phyloP scores from a whole-genome alignment of 768 basidiomycete genomes.

The Fomitopsis serialis region DNA sequence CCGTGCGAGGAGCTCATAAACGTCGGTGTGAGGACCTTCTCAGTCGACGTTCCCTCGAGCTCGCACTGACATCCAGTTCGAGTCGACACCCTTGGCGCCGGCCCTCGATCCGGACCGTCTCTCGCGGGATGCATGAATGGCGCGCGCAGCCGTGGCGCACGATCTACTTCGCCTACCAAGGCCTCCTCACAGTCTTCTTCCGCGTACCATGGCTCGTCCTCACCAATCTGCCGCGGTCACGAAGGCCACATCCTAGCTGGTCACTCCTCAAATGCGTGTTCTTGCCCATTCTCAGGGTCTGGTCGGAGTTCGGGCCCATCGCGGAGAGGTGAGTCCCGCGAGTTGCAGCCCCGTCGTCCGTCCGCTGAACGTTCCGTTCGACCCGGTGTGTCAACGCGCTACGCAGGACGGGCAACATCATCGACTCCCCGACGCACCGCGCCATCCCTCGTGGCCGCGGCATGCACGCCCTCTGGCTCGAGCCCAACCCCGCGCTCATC shows the following conservation, averaged over 20 bases:
- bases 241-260: not conserved
- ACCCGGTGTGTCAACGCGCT: not conserved
- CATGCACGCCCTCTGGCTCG: conserved; percentile 10
- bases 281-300: not conserved
- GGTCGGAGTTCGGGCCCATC: not conserved
- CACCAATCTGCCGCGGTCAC: not conserved
- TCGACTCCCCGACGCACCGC: not conserved
- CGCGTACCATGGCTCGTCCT: too few relatives aligned
- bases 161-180: too few relatives aligned
- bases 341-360: not conserved
- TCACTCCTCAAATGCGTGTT: not conserved
- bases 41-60: too few relatives aligned
- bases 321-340: not conserved
- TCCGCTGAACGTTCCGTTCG: not conserved
- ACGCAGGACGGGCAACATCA: too few relatives aligned
- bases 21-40: too few relatives aligned
- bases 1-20: too few relatives aligned
- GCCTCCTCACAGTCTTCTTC: too few relatives aligned
- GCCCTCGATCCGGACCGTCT: too few relatives aligned
- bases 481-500: conserved; percentile 11
- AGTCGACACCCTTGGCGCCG: too few relatives aligned
- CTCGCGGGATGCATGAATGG: too few relatives aligned
- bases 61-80: too few relatives aligned
- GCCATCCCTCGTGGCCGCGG: not conserved
- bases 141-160: too few relatives aligned